Evolutionary conservation across 2,329 filamentous ascomycete genomes (phyloP), one percentile per base, ranked within the genome.

Genomic region (Bisporella sp.): DNA sequence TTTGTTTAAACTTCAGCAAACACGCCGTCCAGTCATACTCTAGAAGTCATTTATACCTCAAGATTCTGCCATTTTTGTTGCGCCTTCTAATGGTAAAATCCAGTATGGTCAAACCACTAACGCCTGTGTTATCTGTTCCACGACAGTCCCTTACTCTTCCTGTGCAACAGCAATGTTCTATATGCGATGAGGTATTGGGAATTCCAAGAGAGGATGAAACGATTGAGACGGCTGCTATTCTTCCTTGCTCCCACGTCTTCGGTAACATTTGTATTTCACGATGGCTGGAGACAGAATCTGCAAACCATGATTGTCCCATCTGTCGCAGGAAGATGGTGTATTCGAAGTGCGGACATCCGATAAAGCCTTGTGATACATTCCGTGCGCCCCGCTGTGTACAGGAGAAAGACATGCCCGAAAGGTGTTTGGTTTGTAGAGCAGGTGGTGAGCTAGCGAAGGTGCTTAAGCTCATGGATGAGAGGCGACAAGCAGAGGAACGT

Each of bases 221-320:
- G 13, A 51, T 46, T 6, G 62, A 64, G 48, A 45, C 9, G 5
- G 48, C 52, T 5, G 47, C 49, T 28, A 50, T 57, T 7, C 46
- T 63, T 4, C 62, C 62, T 1, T 64, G 62, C 29, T 50, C 50
- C 3, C 62, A 64, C 35, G 45, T 57, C 31, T 64, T 64, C 42
- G 62, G 61, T 0, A 52, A 45, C 9, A 37, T 54, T 21, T 64
- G 62, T 35, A 62, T 63, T 11, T 37, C 48, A 5, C 59, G 57
- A 13, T 64, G 62, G 62, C 49, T 64, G 1, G 49, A 56, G 21
- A 48, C 28, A 30, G 54, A 57, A 6, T 62, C 59, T 11, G 41
- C 40, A 0, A 48, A 60, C 39, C 49, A 51, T 21, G 55, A 62
- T 31, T 64, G 62, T 46, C 62, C 62, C 2, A 45, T 46, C 9